A percentile compares a stretch with the other conserved stretches of the same genome.
Conservation (phyloP, 2,329 filamentous ascomycete species). For the Xylariaceae sp. region DNA sequence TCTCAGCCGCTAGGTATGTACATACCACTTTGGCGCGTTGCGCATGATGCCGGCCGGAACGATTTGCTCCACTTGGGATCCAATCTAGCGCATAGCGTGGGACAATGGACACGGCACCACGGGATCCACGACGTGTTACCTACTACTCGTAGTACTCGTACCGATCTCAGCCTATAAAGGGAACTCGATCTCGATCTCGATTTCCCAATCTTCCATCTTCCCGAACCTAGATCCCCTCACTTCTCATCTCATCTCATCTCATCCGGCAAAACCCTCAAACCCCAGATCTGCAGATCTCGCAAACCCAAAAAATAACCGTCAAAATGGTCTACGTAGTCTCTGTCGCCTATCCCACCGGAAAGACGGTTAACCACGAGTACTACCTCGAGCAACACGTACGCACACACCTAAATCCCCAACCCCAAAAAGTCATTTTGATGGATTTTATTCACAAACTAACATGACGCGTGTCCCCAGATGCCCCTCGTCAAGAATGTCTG, state of each 20-base stretch:
- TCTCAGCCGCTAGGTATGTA: too few relatives aligned
- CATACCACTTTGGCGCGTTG: too few relatives aligned
- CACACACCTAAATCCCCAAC: too few relatives aligned
- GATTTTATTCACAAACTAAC: neutral
- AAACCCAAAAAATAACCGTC: neutral
- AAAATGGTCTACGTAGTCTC: neutral
- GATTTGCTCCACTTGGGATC: neutral
- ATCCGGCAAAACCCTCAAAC: neutral
- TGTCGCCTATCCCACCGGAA: neutral
- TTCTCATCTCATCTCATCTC: neutral
- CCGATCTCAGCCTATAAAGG: neutral
- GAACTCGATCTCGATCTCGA: too few relatives aligned
- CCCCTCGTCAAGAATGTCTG: slow-evolving; percentile 38
- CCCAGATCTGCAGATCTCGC: neutral
- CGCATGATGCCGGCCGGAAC: neutral
- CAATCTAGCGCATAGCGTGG: neutral
- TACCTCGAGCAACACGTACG: neutral
- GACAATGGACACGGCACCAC: neutral
- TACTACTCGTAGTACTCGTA: too few relatives aligned
- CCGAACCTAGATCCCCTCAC: neutral
- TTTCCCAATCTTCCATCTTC: too few relatives aligned
- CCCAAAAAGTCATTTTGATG: too few relatives aligned
- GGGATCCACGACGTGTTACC: neutral
- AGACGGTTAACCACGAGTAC: neutral
- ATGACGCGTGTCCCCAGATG: slow-evolving; percentile 29